A percentile compares a stretch with the other conserved stretches of the same genome.
Conservation (phyloP, 2,329 filamentous ascomycete genomes). For the Penicillium sclerotiorum region DNA sequence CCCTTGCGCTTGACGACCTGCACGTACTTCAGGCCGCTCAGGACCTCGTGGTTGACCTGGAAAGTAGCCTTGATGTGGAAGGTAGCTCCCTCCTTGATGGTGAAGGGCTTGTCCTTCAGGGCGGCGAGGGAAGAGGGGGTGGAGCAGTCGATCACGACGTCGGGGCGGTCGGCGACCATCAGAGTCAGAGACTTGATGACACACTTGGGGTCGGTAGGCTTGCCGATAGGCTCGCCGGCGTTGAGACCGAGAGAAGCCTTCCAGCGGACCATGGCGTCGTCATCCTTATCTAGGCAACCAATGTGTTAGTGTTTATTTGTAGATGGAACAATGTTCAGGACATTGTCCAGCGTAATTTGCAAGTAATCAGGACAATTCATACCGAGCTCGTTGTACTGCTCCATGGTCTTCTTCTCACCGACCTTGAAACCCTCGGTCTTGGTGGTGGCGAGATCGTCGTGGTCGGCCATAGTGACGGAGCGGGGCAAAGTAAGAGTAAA, state of each 20-base stretch:
- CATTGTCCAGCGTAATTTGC: too few species aligned
- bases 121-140: slow-evolving; percentile 70
- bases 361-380: slow-evolving; percentile 50
- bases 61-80: slow-evolving; percentile 96
- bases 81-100: slow-evolving; percentile 90
- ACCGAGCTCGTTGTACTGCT: slow-evolving; percentile 94
- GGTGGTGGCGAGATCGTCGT: slow-evolving; percentile 80
- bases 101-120: slow-evolving; percentile 92
- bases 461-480: slow-evolving; percentile 62
- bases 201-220: slow-evolving; percentile 82
- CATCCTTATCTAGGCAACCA: slow-evolving; percentile 61
- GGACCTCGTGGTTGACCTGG: slow-evolving; percentile 94
- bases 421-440: slow-evolving; percentile 97
- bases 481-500: slow-evolving; percentile 17
- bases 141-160: slow-evolving; percentile 88
- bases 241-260: slow-evolving; percentile 92
- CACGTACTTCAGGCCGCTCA: slow-evolving; percentile 93
- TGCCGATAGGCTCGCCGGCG: slow-evolving; percentile 69
- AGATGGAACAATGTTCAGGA: too few species aligned
- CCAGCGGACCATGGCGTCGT: slow-evolving; percentile 96
- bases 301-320: not conserved
- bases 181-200: slow-evolving; percentile 91
- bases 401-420: slow-evolving; percentile 96
- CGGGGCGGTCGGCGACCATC: slow-evolving; percentile 76
- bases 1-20: slow-evolving; percentile 91